These are phyloP conservation scores for Coniochaeta pulveracea DNA, from an alignment of 2,329 filamentous ascomycete genomes.

Conservation along the genomic window DNA sequence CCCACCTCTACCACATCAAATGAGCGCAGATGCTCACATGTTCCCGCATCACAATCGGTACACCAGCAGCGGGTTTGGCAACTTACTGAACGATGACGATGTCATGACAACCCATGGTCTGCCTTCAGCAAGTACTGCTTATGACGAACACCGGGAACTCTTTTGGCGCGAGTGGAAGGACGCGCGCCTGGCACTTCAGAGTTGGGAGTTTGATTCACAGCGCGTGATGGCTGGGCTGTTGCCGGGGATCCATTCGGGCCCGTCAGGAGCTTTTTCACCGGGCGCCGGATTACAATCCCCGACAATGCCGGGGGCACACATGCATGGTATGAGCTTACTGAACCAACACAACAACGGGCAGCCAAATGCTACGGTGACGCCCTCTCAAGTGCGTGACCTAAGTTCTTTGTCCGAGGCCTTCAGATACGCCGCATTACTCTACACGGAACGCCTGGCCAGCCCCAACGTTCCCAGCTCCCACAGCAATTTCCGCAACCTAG, in stretches of 20 bases:
- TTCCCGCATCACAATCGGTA: constrained; percentile 39
- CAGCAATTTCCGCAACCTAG: constrained; percentile 71
- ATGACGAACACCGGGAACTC: constrained; percentile 48
- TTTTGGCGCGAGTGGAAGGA: constrained; percentile 87
- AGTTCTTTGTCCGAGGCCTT: constrained; percentile 82
- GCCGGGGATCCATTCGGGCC: constrained; percentile 11
- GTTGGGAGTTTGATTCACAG: constrained; percentile 63
- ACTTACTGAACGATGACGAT: constrained; percentile 44
- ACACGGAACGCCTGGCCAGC: constrained; percentile 76
- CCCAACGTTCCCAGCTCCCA: constrained; percentile 63
- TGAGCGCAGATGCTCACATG: constrained; percentile 14
- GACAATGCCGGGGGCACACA: neutral
- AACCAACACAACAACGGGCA: no score
- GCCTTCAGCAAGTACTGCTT: constrained; percentile 29
- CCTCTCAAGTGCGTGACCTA: constrained; percentile 60
- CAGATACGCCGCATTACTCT: constrained; percentile 78
- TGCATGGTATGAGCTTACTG: neutral
- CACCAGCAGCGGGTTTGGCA: constrained; percentile 56
- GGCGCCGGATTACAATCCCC: constrained; percentile 2
- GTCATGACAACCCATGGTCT: constrained; percentile 28
- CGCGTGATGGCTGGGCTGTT: constrained; percentile 37
- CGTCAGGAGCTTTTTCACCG: constrained; percentile 4
- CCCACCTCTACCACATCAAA: constrained; percentile 16
- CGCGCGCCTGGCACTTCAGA: constrained; percentile 62
- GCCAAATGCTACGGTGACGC: constrained; percentile 24